Percentiles rank a stretch among this genome's conserved stretches.
Conservation (phyloP, 2,329 filamentous ascomycete genomes). For the Emydomyces testavorans region DNA sequence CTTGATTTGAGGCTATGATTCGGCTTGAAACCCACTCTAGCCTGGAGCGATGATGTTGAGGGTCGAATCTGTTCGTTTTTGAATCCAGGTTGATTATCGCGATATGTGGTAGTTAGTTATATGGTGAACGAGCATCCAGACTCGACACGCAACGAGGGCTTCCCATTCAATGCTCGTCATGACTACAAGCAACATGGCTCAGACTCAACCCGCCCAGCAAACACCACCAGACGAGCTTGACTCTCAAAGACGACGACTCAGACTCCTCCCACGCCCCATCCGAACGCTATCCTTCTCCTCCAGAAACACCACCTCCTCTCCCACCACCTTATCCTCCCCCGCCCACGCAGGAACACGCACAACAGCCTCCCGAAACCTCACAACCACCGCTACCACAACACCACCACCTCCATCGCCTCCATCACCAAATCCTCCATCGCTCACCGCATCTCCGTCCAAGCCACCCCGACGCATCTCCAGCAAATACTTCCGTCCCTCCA, state of each 20-base stretch:
- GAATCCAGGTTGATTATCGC: no score
- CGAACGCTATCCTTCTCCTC: conserved; percentile 9
- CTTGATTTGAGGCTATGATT: no score
- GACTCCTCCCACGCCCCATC: conserved; percentile 7
- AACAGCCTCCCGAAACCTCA: background rate
- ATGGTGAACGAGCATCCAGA: no score
- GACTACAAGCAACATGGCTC: background rate
- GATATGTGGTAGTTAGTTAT: no score
- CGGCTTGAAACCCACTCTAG: no score
- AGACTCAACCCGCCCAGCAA: background rate
- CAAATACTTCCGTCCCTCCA: conserved; percentile 8
- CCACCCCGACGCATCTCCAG: background rate
- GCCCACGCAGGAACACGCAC: background rate
- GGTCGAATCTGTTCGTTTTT: no score
- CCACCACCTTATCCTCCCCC: background rate
- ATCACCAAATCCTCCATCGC: background rate
- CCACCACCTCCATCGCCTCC: background rate
- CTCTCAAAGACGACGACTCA: background rate
- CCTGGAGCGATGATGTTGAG: no score
- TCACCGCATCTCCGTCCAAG: background rate
- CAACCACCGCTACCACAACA: background rate
- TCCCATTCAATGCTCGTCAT: background rate
- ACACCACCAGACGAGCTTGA: background rate
- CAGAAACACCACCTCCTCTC: conserved; percentile 3
- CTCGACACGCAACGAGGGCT: no score